Evolutionary conservation across 2,329 filamentous ascomycete genomes (phyloP).

Genomic region (Epichloe hybrida): DNA sequence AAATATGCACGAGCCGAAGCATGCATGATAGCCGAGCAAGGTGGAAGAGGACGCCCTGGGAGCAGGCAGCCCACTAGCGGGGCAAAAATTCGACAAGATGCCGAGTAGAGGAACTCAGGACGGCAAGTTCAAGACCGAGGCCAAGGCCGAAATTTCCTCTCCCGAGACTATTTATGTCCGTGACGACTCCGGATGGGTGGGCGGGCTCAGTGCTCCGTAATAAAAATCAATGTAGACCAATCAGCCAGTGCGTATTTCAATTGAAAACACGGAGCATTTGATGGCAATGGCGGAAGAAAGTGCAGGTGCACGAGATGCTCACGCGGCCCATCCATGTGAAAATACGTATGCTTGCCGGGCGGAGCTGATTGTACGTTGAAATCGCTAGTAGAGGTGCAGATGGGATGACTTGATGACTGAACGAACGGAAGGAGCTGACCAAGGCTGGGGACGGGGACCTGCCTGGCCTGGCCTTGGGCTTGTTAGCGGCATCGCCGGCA

Average conservation of each 20-base stretch:
- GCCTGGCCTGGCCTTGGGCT: too few species aligned
- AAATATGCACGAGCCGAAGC: neutral
- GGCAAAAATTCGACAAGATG: neutral
- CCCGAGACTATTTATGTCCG: neutral
- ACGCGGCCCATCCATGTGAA: too few species aligned
- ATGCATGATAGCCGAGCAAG: neutral
- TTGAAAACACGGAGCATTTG: neutral
- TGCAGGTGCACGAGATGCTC: too few species aligned
- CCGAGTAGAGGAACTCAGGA: neutral
- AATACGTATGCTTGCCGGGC: too few species aligned
- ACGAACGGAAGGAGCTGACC: too few species aligned
- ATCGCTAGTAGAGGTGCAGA: too few species aligned
- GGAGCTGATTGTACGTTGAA: too few species aligned
- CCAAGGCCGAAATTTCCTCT: neutral
- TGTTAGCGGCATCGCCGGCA: neutral
- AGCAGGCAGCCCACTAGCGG: too few species aligned
- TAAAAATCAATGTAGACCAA: neutral
- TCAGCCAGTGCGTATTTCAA: neutral
- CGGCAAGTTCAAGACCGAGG: neutral
- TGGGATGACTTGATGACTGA: too few species aligned
- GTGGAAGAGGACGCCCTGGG: neutral
- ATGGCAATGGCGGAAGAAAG: neutral
- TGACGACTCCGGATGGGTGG: neutral
- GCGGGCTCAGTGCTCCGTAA: neutral
- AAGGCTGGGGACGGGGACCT: too few species aligned